phyloP scores from a whole-genome alignment of 306 rosid genomes.

The Arachis stenosperma region DNA sequence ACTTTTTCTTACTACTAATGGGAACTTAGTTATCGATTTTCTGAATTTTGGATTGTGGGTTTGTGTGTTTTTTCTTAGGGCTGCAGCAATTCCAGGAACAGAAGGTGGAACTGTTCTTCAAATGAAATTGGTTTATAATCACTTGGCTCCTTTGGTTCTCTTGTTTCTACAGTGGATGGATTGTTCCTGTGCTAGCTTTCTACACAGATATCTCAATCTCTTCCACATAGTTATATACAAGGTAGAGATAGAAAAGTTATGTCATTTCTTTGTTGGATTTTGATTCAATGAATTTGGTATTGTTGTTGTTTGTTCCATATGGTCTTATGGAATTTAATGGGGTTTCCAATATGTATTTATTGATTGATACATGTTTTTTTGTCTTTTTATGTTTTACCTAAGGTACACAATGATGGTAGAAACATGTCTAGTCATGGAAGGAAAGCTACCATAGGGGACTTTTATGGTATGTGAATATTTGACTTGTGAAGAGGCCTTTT shows the following conservation, averaged over 20 bases:
- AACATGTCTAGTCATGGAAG: constrained; percentile 72
- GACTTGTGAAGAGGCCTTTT: constrained; percentile 6
- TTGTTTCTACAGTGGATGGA: constrained; percentile 91
- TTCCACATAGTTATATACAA: constrained; percentile 85
- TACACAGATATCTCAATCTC: constrained; percentile 77
- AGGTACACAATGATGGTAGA: constrained; percentile 87
- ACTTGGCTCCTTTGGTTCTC: constrained; percentile 76
- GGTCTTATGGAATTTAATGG: neutral
- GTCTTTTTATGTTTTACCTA: constrained; percentile 21
- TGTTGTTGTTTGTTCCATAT: neutral
- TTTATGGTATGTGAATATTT: constrained; percentile 68
- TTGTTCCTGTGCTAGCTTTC: constrained; percentile 79
- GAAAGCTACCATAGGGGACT: constrained; percentile 86
- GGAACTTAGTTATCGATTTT: constrained; percentile 12
- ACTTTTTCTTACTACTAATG: constrained; percentile 17
- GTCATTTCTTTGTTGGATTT: constrained; percentile 8
- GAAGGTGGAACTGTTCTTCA: constrained; percentile 84
- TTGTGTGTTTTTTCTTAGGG: constrained; percentile 50
- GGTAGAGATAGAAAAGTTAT: constrained; percentile 49
- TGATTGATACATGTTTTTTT: constrained; percentile 29
- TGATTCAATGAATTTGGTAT: constrained; percentile 27
- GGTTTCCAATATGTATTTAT: neutral
- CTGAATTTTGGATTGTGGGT: constrained; percentile 46
- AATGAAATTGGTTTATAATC: constrained; percentile 91
- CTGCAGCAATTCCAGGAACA: constrained; percentile 86